These are phyloP conservation scores for Tolypocladium tundrense DNA, from an alignment of 2,329 filamentous ascomycete genomes.

Conservation along the genomic window DNA sequence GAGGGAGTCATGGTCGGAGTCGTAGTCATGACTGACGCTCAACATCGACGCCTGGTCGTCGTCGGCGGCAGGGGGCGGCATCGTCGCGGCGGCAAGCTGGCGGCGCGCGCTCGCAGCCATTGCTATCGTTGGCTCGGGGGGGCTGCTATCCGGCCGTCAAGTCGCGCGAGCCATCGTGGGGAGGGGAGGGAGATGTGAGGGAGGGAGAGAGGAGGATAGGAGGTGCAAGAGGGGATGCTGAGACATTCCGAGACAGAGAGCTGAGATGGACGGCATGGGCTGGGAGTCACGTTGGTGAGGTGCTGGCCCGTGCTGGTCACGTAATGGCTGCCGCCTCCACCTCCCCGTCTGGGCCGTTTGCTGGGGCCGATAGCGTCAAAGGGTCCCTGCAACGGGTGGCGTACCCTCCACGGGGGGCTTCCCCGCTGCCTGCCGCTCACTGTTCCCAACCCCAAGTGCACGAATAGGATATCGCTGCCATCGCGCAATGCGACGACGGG, in stretches of 20 bases:
- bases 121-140: neutral
- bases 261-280: neutral
- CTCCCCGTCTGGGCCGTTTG: neutral
- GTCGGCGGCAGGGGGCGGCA: constrained; percentile 12
- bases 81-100: constrained; percentile 1
- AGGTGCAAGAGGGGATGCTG: neutral
- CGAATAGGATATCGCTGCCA: no score
- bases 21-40: constrained; percentile 9
- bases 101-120: neutral
- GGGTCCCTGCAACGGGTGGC: neutral
- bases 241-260: neutral
- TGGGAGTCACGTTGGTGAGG: neutral
- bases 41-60: constrained; percentile 13
- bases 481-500: no score
- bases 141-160: neutral
- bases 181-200: neutral
- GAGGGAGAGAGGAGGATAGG: neutral
- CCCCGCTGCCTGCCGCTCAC: no score
- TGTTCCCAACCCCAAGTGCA: no score
- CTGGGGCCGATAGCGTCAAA: neutral
- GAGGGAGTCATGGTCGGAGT: constrained; percentile 2
- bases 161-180: neutral
- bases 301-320: neutral
- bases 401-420: neutral
- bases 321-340: neutral